Conservation (phyloP, 2,329 filamentous ascomycete genomes). For the Drechslerella dactyloides region DNA sequence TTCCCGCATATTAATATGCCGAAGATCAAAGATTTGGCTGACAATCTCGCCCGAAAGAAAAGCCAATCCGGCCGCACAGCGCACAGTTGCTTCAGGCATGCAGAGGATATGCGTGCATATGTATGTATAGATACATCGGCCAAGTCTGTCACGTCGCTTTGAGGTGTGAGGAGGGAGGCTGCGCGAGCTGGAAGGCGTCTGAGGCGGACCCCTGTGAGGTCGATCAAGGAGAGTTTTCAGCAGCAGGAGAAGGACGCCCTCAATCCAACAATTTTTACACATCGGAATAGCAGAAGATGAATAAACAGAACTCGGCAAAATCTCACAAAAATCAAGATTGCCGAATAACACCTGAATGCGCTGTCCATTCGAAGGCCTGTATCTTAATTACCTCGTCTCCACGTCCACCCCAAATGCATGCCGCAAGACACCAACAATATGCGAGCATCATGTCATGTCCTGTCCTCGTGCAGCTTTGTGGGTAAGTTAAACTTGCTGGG, state of each 20-base stretch:
- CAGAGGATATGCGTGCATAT: neutral
- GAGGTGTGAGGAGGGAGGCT: too few relatives aligned
- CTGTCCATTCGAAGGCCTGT: neutral
- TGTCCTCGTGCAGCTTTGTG: neutral
- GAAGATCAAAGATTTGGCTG: neutral
- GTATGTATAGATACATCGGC: neutral
- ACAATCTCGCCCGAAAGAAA: conserved; percentile 1
- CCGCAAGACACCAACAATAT: neutral
- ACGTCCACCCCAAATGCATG: neutral
- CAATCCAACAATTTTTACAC: neutral
- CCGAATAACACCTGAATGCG: conserved; percentile 11
- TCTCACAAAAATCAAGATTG: conserved; percentile 13
- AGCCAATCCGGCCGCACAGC: conserved; percentile 32
- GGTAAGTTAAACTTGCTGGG: neutral
- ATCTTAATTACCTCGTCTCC: neutral
- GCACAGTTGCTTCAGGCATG: conserved; percentile 21
- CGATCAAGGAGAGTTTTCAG: conserved; percentile 9
- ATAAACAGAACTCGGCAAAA: conserved; percentile 13
- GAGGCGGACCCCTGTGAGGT: conserved; percentile 21
- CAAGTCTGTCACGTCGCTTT: neutral
- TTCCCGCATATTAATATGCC: conserved; percentile 2
- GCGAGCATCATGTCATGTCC: conserved; percentile 5
- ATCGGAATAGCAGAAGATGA: neutral
- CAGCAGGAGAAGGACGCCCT: neutral
- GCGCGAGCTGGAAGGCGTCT: conserved; percentile 27